Percentiles rank a stretch among this genome's conserved stretches.
phyloP scores from a whole-genome alignment of 768 basidiomycete species.

The Boletus speciosus region DNA sequence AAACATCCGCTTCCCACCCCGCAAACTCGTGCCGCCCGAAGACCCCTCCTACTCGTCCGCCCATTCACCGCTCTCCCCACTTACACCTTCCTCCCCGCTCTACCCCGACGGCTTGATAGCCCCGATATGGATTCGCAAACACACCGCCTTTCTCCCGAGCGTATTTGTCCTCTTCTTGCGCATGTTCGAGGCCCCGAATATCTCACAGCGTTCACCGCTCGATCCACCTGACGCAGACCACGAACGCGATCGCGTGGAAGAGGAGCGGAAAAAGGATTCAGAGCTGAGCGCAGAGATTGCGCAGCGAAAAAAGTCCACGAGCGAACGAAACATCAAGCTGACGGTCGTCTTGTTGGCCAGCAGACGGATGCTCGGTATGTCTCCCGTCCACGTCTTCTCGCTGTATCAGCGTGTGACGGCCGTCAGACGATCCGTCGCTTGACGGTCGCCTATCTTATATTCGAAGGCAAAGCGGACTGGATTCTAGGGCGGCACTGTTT shows the following conservation, averaged over 20 bases:
- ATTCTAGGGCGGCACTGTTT: conserved; percentile 89
- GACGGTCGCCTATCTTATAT: conserved; percentile 85
- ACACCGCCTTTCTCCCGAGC: conserved; percentile 84
- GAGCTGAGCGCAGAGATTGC: conserved; percentile 81
- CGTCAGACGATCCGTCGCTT: conserved; percentile 75
- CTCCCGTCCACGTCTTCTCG: neutral
- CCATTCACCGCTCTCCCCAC: conserved; percentile 92
- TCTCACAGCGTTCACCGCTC: conserved; percentile 48
- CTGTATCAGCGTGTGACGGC: neutral
- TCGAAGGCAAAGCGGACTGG: conserved; percentile 81
- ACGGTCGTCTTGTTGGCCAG: conserved; percentile 94
- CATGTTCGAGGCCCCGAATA: conserved; percentile 63
- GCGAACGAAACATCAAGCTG: conserved; percentile 87
- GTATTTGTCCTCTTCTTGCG: conserved; percentile 92
- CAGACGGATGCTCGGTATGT: conserved; percentile 77
- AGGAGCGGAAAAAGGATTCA: conserved; percentile 69
- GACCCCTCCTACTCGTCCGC: conserved; percentile 53
- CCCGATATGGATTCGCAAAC: conserved; percentile 97
- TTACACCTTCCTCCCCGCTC: conserved; percentile 83
- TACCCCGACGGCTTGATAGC: conserved; percentile 95
- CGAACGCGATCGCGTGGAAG: conserved; percentile 56
- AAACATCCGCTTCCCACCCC: conserved; percentile 80
- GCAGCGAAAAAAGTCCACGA: conserved; percentile 70
- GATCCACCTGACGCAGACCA: conserved; percentile 51
- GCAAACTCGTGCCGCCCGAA: conserved; percentile 63